A percentile compares a stretch with the other conserved stretches of the same genome.
phyloP scores from a whole-genome alignment of 78 protist genomes.

The Blattamonas nauphoetae region DNA sequence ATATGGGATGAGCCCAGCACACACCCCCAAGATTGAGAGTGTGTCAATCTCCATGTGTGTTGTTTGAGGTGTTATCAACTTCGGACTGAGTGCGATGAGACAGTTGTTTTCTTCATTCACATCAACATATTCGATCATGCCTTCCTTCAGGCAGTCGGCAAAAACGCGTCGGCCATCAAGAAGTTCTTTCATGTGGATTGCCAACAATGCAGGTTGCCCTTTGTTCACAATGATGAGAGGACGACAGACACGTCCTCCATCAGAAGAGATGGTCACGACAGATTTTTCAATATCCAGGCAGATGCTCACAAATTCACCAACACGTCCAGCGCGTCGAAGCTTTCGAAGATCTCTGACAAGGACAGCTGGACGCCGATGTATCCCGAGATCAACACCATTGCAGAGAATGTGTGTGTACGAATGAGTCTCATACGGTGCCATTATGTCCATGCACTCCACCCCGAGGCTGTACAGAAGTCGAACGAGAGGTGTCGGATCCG shows the following conservation, averaged over 20 bases:
- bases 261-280: slow-evolving; percentile 77
- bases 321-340: slow-evolving; percentile 65
- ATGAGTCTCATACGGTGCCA: slow-evolving; percentile 58
- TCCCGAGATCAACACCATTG: slow-evolving; percentile 84
- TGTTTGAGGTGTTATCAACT: slow-evolving; percentile 27
- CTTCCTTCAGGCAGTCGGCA: slow-evolving; percentile 35
- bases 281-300: slow-evolving; percentile 49
- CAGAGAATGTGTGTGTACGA: slow-evolving; percentile 56
- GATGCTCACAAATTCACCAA: slow-evolving; percentile 71
- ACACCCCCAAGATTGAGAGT: slow-evolving; percentile 86
- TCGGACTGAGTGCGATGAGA: slow-evolving; percentile 58
- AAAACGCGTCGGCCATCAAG: slow-evolving; percentile 41
- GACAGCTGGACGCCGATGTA: slow-evolving; percentile 66
- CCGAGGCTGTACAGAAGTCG: slow-evolving; percentile 61
- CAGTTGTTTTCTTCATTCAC: slow-evolving; percentile 81
- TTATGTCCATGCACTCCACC: slow-evolving; percentile 54
- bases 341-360: slow-evolving; percentile 33
- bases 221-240: slow-evolving; percentile 90
- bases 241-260: slow-evolving; percentile 96
- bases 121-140: slow-evolving; percentile 42
- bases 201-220: slow-evolving; percentile 48
- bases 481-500: slow-evolving; percentile 25
- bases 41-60: slow-evolving; percentile 99
- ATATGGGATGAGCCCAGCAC: slow-evolving; percentile 85
- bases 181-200: slow-evolving; percentile 55